Base-by-base conservation (phyloP, 2,329 filamentous ascomycete genomes). In the Monosporascus sp. region DNA sequence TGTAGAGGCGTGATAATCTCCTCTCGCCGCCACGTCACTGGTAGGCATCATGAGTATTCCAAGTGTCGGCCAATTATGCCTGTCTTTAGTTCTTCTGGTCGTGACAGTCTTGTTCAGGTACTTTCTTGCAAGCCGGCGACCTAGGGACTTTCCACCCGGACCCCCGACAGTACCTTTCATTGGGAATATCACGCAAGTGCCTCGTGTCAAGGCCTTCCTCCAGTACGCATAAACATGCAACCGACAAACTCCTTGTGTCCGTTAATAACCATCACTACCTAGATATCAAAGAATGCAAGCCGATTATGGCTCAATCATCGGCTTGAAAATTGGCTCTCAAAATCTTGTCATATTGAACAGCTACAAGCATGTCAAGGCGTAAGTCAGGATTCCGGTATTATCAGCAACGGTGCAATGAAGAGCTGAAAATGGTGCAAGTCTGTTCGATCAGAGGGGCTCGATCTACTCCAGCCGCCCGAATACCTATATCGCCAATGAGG, bases 61-160 rank as follows among this genome's bases (percentile, higher is more conserved):
- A 25, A 25, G 24, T 25, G 5, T 25, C 24, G 24, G 24, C 24
- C 24, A 25, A 25, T 25, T 25, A 25, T 25, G 24, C 24, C 24
- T 25, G 24, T 5, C 24, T 25, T 25, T 25, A 25, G 24, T 5
- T 25, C 3, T 25, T 25, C 24, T 25, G 24, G 24, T 25, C 24
- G 24, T 25, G 24, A 5, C 24, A 6, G 24, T 25, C 24, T 47
- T 51, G 14, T 48, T 39, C 48, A 53, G 39, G 25, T 50, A 50
- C 27, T 53, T 45, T 20, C 39, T 50, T 6, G 43, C 49, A 36
- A 54, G 52, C 41, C 35, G 43, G 15, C 52, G 52, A 15, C 52
- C 52, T 25, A 18, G 43, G 24, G 31, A 54, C n/a, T 54, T 48
- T 27, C 45, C 45, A 3, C 45, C 45, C 25, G 45, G 45, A 15